Base-by-base conservation (phyloP, 2,329 filamentous ascomycete genomes). In the Colletotrichum sojae region DNA sequence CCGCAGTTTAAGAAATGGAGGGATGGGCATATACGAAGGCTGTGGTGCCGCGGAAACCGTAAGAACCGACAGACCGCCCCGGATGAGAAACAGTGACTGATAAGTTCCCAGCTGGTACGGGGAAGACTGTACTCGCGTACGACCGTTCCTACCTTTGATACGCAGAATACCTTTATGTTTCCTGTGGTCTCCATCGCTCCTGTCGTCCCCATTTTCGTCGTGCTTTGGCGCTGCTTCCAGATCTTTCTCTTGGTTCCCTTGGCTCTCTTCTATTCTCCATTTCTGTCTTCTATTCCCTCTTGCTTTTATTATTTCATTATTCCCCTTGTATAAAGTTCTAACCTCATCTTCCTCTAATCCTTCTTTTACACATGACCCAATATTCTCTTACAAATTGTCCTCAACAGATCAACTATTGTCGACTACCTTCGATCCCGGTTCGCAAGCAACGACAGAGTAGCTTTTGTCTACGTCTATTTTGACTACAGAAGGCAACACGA, bases 31-130 rank as follows among this genome's bases (percentile, higher is more conserved):
- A n/a, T 36, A 16, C 40, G 62, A 18, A 65, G 16, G 22, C 18
- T 65, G 9, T 59, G 62, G 62, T 65, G 54, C 13, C 22, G 53
- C 31, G 62, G 54, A n/a, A 46, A 36, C 8, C 54, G 54, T 65
- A 58, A 59, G 62, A 27, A 48, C 2, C 25, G 12, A 39, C 36
- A 6, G 4, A 20, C 18, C 9, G 27, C 4, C 12, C n/a, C 15
- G 16, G 5, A 3, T 55, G 12, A 10, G 8, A 55, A 55, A 25
- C 6, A 25, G 10, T 10, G 31, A 36, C 39, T 59, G 15, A 53
- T 6, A 12, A 6, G 2, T 31, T 15, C 31, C 5, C 25, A 65
- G 62, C 62, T 43, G 62, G 62, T 2, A 53, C 54, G 16, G 62
- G 62, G 5, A 65, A 65, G 12, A 59, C 54, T n/a, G 54, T 65